Base-by-base conservation (phyloP, 73 alveolate genomes). In the Paramecium bursaria region DNA sequence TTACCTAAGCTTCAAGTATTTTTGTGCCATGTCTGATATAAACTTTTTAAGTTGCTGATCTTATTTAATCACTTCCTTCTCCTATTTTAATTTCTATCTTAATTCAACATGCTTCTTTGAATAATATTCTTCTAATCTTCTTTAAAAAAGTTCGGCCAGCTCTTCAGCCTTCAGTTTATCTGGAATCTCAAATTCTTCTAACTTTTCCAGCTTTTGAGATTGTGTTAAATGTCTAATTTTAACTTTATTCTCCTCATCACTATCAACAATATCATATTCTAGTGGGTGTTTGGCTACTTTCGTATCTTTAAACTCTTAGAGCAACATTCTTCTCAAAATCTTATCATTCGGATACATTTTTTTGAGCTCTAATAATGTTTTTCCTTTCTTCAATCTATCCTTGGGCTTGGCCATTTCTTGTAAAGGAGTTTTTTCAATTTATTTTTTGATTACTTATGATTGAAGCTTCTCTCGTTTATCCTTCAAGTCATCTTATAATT, bases 261-360 rank as follows among this genome's bases (percentile, higher is more conserved):
- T 93, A 75, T 95, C 99, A 60, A 92, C 92, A 11, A 88, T 86
- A 15, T 96, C 99, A 86, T 96, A 96, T 82, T 96, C 99, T 77
- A 93, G 96, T 4, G 99, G 99, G 74, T 87, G 92, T 86, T 92
- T 93, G 61, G 96, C 96, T 14, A 92, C 87, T 82, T 94, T 87
- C 76, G 94, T 95, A 49, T 95, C 97, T 76, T 92, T 89, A 86
- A 94, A 93, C 86, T 96, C 99, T 50, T 91, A 92, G 85, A 90
- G 86, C 73, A 96, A 88, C 98, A 96, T 91, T 80, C 88, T 93
- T 80, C 96, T 73, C 29, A 96, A 87, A 3, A 96, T 95, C 48
- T 88, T 91, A 89, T 96, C 99, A 86, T 95, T 95, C 39, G 97
- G 94, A 89, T 93, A 96, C 88, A 90, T 54, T 77, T 92, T 87